Evolutionary conservation across 2,329 filamentous ascomycete species (phyloP).

Genomic region (Aschersonia sp.): DNA sequence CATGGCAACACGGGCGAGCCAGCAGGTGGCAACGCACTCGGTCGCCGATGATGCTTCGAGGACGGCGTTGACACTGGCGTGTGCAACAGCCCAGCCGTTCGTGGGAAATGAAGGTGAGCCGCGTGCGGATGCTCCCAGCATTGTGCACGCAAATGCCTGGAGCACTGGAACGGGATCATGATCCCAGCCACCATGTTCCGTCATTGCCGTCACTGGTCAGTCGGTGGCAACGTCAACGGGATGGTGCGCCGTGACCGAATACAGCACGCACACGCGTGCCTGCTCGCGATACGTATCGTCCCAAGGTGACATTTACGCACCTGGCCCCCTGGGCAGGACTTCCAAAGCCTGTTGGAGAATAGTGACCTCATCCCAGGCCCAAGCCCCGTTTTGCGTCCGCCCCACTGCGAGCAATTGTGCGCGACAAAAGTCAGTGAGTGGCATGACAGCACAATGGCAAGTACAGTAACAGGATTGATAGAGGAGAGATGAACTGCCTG

Average conservation of each 20-base stretch:
- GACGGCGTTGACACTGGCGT: no score
- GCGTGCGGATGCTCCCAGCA: background rate
- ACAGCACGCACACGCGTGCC: no score
- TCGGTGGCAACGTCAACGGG: background rate
- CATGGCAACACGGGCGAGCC: background rate
- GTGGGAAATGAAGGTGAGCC: no score
- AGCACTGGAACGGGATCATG: background rate
- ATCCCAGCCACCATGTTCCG: background rate
- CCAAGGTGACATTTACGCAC: no score
- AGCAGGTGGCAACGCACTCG: background rate
- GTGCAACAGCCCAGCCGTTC: no score
- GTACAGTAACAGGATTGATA: background rate
- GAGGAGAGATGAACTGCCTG: background rate
- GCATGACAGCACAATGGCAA: background rate
- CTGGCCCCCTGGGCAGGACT: background rate
- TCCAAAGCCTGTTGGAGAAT: background rate
- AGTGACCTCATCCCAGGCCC: background rate
- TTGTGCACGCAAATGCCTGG: background rate
- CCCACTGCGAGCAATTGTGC: background rate
- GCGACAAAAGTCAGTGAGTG: background rate
- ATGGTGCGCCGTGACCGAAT: no score
- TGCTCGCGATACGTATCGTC: no score
- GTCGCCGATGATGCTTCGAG: no score
- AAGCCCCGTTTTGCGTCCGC: background rate
- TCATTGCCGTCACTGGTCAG: background rate